A percentile compares a stretch with the other conserved stretches of the same genome.
phyloP scores from a whole-genome alignment of 139 green algal species.

The Chlamydomonas sp. region DNA sequence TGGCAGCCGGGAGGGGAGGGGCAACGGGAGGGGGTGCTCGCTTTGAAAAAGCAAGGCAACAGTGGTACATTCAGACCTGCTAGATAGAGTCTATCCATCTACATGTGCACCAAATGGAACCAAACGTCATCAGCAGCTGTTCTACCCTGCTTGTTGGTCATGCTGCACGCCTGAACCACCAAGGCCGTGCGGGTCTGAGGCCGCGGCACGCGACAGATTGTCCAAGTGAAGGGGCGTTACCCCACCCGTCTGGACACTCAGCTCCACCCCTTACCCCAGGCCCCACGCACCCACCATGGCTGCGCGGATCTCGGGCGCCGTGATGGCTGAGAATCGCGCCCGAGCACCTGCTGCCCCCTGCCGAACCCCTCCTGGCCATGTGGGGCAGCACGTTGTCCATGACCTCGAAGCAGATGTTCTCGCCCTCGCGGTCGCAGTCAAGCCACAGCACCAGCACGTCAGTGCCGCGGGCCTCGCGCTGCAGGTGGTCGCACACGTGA shows the following conservation, averaged over 20 bases:
- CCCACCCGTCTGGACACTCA: not conserved
- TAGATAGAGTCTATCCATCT: too few species aligned
- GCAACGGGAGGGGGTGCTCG: too few species aligned
- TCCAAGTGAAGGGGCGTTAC: not conserved
- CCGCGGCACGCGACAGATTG: not conserved
- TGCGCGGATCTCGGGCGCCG: slow-evolving; percentile 71
- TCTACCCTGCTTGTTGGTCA: too few species aligned
- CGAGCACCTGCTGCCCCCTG: slow-evolving; percentile 66
- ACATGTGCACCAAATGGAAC: too few species aligned
- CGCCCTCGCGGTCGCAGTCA: slow-evolving; percentile 91
- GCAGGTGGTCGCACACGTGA: slow-evolving; percentile 83
- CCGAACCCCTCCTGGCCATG: slow-evolving; percentile 50
- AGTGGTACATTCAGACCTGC: not conserved
- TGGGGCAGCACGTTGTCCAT: slow-evolving; percentile 78
- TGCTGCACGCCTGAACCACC: too few species aligned
- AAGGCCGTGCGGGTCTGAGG: too few species aligned
- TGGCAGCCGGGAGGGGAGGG: slow-evolving; percentile 12
- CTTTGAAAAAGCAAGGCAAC: not conserved
- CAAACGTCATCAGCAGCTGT: too few species aligned
- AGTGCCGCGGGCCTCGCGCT: slow-evolving; percentile 69
- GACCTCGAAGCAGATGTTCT: slow-evolving; percentile 96
- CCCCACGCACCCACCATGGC: slow-evolving; percentile 76
- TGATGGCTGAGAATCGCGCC: slow-evolving; percentile 86
- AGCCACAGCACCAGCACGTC: slow-evolving; percentile 87
- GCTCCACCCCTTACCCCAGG: not conserved